Evolutionary conservation across 352 stramenopile genomes (phyloP), one percentile per base, ranked within the genome.

Genomic region (Pythium myriotylum): DNA sequence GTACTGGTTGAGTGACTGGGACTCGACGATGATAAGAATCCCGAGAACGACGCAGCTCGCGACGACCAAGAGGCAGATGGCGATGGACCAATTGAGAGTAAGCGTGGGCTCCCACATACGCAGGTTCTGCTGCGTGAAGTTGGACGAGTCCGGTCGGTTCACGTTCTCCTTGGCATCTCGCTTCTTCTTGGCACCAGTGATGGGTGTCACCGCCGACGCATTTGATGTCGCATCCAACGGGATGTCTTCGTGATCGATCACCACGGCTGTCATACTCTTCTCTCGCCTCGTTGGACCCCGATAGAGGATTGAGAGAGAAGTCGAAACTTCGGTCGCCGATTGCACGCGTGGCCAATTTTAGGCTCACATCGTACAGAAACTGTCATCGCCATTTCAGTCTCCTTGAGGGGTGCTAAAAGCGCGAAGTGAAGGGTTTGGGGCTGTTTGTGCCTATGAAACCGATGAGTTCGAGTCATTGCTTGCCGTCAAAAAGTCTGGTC

Each of bases 51-150:
- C 70, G 26, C 79, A 86, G 52, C 74, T 64, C 0, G 48, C 62
- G 9, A 71, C 68, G 24, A 86, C 53, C 2, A 81, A 43, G 20
- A 88, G 73, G 43, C 75, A 86, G 49, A 86, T 79, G 0, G 51
- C 62, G 48, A 90, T 85, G 9, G 76, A 75, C 79, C 71, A 88
- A 20, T 73, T 69, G 24, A 92, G 72, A 9, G 81, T 91, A 42
- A 92, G 73, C 57, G 91, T 85, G 26, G 81, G 81, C 50, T 89
- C 79, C 84, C 84, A 92, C 77, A 85, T 82, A 24, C 65, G 68
- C 32, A 91, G 47, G 20, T 84, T 86, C 52, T 91, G 81, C 63
- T 92, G 84, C 19, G 67, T 83, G 70, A 75, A 86, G 19, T 72
- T 66, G 10, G 77, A 85, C 16, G 69, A 62, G 45, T 84, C 75